Evolutionary conservation across 805 yeast species (phyloP), one percentile per base, ranked within the genome.

Genomic region (Candida oleophila): DNA sequence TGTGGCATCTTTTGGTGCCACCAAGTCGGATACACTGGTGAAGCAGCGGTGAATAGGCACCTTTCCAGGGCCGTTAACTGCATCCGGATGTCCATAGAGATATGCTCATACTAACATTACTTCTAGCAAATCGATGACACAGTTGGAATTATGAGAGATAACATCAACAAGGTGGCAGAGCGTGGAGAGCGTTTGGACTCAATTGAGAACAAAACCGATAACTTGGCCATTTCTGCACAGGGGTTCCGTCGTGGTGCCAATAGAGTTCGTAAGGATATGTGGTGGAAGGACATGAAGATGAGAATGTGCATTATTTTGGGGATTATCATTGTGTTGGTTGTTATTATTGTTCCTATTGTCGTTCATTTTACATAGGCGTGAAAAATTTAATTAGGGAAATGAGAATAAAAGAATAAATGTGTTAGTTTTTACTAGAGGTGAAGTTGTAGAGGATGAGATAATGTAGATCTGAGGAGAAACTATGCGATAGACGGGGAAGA

Each of bases 221-320:
- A 87, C 65, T 78, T 92, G 57, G 96, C 96, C 38, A 89, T 85
- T 41, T 81, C 89, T 41, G 98, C 99, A 8, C 92, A 89, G 57
- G 94, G 96, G 33, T 92, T 94, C 75, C 89, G 95, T 65, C 81
- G 96, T 65, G 96, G 97, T 36, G 98, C 99, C 49, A 92, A 92
- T 72, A 84, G 96, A 59, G 97, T 92, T 41, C 87, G 99, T 71
- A 92, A 91, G 69, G 96, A 91, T 64, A 92, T 92, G 97, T 92
- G 98, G 98, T 88, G 96, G 87, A 92, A 94, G 69, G 96, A 92
- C 66, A 79, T 94, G 81, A 94, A 94, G 75, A 87, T 94, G 92
- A 85, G 96, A 68, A 73, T 91, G 76, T 92, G 98, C 69, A 71
- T 88, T 48, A 85, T 91, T 49, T 82, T 85, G 41, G 87, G 85